These are phyloP conservation scores for Cytospora paraplurivora DNA, from an alignment of 2,329 filamentous ascomycete genomes.

Conservation along the genomic window DNA sequence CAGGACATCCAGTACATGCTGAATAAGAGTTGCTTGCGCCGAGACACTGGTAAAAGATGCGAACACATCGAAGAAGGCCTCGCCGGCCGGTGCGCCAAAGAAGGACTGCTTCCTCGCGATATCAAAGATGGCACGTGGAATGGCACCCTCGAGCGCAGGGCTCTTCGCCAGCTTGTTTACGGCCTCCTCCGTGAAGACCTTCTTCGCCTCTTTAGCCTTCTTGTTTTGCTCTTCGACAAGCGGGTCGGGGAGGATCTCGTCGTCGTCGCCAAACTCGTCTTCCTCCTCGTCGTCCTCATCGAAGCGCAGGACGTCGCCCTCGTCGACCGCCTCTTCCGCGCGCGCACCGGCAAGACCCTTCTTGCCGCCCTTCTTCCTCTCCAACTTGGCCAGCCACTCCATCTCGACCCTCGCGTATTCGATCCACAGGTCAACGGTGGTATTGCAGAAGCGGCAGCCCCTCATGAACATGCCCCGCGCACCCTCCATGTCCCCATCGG, in stretches of 20 bases:
- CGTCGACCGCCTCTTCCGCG: slow-evolving; percentile 40
- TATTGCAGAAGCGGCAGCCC: slow-evolving; percentile 85
- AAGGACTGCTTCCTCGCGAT: slow-evolving; percentile 78
- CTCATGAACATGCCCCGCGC: slow-evolving; percentile 85
- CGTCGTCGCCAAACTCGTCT: slow-evolving; percentile 45
- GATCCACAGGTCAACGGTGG: slow-evolving; percentile 74
- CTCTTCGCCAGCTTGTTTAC: slow-evolving; percentile 65
- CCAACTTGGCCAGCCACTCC: slow-evolving; percentile 84
- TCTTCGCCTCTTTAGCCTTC: slow-evolving; percentile 41
- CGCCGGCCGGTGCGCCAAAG: slow-evolving; percentile 65
- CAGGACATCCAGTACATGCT: slow-evolving; percentile 72
- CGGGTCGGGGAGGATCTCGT: slow-evolving; percentile 49
- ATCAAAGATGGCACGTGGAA: slow-evolving; percentile 90
- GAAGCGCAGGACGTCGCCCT: slow-evolving; percentile 49
- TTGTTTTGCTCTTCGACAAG: slow-evolving; percentile 38
- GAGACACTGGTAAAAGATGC: slow-evolving; percentile 67
- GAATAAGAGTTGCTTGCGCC: slow-evolving; percentile 66
- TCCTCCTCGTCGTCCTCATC: slow-evolving; percentile 54
- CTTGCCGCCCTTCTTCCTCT: slow-evolving; percentile 63
- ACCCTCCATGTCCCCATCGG: slow-evolving; percentile 82
- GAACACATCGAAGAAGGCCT: slow-evolving; percentile 81
- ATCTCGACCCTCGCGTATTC: slow-evolving; percentile 92
- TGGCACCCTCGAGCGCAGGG: slow-evolving; percentile 87
- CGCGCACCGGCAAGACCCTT: slow-evolving; percentile 40
- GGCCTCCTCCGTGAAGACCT: slow-evolving; percentile 49